Base-by-base conservation (phyloP, 2,329 filamentous ascomycete species). In the Paecilomyces fulvus region DNA sequence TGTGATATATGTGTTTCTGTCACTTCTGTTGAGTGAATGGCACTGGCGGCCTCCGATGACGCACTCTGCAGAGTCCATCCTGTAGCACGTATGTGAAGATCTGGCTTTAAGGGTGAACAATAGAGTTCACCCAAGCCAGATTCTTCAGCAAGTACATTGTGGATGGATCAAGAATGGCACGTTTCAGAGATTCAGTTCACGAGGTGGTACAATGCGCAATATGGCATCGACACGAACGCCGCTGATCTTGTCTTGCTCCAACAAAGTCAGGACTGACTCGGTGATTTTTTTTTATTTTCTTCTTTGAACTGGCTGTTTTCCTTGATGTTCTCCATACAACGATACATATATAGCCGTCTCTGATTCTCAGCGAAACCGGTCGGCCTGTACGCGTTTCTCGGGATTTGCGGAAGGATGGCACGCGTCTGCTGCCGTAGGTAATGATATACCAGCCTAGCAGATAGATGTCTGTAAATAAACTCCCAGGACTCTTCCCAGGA, bases 11-110 rank as follows among this genome's bases (percentile, higher is more conserved):
- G 52, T 20, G n/a, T 30, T 21, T 8, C 48, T 30, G n/a, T 28
- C 17, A 49, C 25, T 49, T n/a, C 21, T 33, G 1, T 20, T 48
- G 20, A 54, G 37, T 54, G 52, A 64, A 56, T 66, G 68, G 69
- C 69, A 65, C 66, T 55, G 62, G 63, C 64, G 58, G 69, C 69
- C 69, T 66, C 61, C 65, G 63, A 63, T 55, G 53, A 61, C 20
- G n/a, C 33, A 60, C 55, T 60, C 58, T 62, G 54, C 61, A 58
- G 59, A 58, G 58, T 68, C 67, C 69, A 72, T 72, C 60, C 55
- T 64, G 65, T 65, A 66, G 60, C 52, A 59, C 58, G 54, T 56
- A 65, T 58, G 55, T 55, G 55, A 58, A 59, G 59, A 59, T 63
- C 59, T 31, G 63, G 57, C 58, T 62, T 66, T 70, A 61, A 63